Evolutionary conservation across 768 basidiomycete genomes (phyloP).

Genomic region (Austroboletus festivus): DNA sequence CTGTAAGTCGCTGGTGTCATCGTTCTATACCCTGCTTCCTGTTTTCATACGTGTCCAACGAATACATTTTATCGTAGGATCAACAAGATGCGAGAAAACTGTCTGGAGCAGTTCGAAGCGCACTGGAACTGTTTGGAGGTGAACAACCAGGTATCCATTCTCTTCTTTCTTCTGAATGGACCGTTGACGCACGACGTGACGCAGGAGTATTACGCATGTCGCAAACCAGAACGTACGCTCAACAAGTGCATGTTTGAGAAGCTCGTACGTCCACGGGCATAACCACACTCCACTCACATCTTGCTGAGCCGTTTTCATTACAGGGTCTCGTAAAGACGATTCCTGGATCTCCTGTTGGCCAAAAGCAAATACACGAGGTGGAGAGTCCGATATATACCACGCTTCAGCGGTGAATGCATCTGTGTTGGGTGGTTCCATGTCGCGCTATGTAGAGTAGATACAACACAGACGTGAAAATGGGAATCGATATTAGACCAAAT

Average conservation of each 20-base stretch:
- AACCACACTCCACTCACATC: not conserved
- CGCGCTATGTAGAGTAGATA: slow-evolving; percentile 22
- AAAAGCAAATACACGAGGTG: slow-evolving; percentile 86
- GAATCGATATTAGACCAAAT: not conserved
- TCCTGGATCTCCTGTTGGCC: slow-evolving; percentile 80
- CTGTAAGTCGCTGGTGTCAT: slow-evolving; percentile 62
- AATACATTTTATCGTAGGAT: slow-evolving; percentile 50
- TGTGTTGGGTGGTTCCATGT: slow-evolving; percentile 1
- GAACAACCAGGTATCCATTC: slow-evolving; percentile 83
- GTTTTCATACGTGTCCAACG: not conserved
- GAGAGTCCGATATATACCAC: slow-evolving; percentile 77
- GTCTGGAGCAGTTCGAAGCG: slow-evolving; percentile 77
- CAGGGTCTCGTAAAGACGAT: slow-evolving; percentile 91
- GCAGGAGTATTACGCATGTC: slow-evolving; percentile 87
- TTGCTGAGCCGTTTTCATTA: not conserved
- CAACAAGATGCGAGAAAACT: slow-evolving; percentile 89
- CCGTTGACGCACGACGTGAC: not conserved
- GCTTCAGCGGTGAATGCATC: slow-evolving; percentile 68
- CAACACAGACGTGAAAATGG: not conserved
- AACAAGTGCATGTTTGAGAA: slow-evolving; percentile 97
- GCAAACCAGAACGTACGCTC: slow-evolving; percentile 80
- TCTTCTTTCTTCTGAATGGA: not conserved
- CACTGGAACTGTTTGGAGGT: slow-evolving; percentile 95
- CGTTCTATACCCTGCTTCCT: not conserved
- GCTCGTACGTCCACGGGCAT: slow-evolving; percentile 55